phyloP scores from a whole-genome alignment of 2,329 filamentous ascomycete genomes.

The Sporothrix curviconia region DNA sequence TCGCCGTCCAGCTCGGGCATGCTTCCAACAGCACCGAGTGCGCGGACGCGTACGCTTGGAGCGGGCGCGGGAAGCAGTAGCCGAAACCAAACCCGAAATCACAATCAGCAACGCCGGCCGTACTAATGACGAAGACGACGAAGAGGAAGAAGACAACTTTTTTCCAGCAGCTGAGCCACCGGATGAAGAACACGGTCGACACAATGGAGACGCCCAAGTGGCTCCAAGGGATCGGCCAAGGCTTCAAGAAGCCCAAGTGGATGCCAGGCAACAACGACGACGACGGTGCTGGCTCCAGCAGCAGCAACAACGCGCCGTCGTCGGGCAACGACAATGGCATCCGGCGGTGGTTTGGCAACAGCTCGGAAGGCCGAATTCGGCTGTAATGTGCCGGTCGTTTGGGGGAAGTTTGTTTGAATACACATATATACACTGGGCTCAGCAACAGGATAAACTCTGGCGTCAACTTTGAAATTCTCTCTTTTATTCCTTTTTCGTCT shows the following conservation, averaged over 20 bases:
- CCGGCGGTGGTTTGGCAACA: constrained; percentile 52
- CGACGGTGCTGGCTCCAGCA: constrained; percentile 24
- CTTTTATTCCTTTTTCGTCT: background rate
- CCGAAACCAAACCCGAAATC: background rate
- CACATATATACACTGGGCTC: background rate
- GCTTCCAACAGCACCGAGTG: constrained; percentile 12
- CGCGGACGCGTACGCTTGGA: constrained; percentile 24
- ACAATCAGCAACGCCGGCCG: background rate
- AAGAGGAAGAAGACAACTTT: constrained; percentile 69
- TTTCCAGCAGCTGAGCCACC: constrained; percentile 76
- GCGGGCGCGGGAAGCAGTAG: too few species aligned
- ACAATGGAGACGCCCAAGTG: constrained; percentile 74
- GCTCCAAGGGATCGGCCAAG: constrained; percentile 64
- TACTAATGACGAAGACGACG: constrained; percentile 25
- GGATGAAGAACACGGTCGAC: constrained; percentile 89
- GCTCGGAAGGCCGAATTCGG: constrained; percentile 31
- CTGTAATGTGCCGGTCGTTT: constrained; percentile 11
- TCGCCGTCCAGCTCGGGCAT: constrained; percentile 27
- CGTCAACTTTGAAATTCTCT: background rate
- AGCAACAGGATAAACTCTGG: background rate
- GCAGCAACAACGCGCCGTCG: constrained; percentile 1
- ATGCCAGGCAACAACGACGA: constrained; percentile 53
- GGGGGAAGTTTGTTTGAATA: background rate
- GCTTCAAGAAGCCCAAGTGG: constrained; percentile 74
- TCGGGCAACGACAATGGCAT: constrained; percentile 29